phyloP scores from a whole-genome alignment of 768 basidiomycete genomes.

The Grammothele lineata region DNA sequence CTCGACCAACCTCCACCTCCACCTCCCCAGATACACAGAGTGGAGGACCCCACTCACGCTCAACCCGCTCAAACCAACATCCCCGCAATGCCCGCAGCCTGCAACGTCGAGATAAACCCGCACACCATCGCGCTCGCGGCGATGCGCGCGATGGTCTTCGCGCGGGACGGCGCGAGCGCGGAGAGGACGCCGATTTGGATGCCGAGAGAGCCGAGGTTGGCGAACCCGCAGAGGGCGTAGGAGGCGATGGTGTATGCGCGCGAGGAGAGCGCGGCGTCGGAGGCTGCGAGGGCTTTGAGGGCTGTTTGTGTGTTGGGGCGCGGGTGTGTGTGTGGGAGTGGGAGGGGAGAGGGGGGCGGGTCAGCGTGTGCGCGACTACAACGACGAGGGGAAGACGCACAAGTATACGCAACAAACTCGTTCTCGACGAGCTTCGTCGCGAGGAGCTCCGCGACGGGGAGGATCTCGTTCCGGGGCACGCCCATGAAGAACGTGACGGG shows the following conservation, averaged over 20 bases:
- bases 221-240: conserved; percentile 89
- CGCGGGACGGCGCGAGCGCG: conserved; percentile 64
- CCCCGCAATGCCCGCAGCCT: conserved; percentile 28
- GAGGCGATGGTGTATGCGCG: conserved; percentile 81
- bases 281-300: conserved; percentile 45
- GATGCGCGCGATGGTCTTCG: conserved; percentile 64
- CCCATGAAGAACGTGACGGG: conserved; percentile 80
- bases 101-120: conserved; percentile 54
- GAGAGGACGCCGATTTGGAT: conserved; percentile 79
- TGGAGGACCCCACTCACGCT: too few relatives aligned
- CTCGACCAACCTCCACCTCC: too few relatives aligned
- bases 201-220: conserved; percentile 81
- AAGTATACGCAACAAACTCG: conserved; percentile 76
- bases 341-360: background rate
- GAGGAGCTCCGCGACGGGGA: conserved; percentile 74
- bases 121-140: conserved; percentile 68
- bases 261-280: conserved; percentile 51
- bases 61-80: conserved; percentile 26
- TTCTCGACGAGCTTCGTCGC: conserved; percentile 86
- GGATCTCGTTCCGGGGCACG: conserved; percentile 77
- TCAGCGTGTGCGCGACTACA: too few relatives aligned
- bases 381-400: too few relatives aligned
- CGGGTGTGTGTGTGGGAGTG: background rate
- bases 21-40: too few relatives aligned
- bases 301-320: too few relatives aligned